Evolutionary conservation across 805 yeast genomes (phyloP).

Genomic region (Wickerhamia fluorescens): DNA sequence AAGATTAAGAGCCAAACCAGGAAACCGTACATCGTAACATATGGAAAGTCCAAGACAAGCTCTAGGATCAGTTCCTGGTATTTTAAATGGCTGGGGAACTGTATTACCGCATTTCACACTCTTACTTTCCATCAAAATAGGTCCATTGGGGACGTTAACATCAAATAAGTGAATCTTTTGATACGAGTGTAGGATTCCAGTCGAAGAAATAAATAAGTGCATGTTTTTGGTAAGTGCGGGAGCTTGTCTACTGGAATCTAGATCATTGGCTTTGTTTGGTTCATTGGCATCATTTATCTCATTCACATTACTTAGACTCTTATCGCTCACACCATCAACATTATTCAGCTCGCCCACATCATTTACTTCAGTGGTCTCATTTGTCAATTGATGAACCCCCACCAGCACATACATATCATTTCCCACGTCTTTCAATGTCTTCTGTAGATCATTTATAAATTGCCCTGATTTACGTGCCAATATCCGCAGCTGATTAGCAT

Average conservation of each 20-base stretch:
- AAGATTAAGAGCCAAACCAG: slow-evolving; percentile 64
- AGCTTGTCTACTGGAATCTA: no score
- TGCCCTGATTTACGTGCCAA: slow-evolving; percentile 42
- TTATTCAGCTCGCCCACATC: no score
- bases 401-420: slow-evolving; percentile 57
- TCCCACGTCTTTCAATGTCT: slow-evolving; percentile 37
- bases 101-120: slow-evolving; percentile 74
- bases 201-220: slow-evolving; percentile 58
- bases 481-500: slow-evolving; percentile 54
- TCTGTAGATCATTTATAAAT: slow-evolving; percentile 38
- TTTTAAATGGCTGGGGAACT: slow-evolving; percentile 44
- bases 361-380: slow-evolving; percentile 6
- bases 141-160: slow-evolving; percentile 77
- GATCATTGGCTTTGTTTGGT: no score
- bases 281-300: no score
- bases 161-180: slow-evolving; percentile 88
- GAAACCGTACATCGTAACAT: slow-evolving; percentile 85
- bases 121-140: slow-evolving; percentile 67
- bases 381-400: slow-evolving; percentile 81
- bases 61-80: no score
- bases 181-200: slow-evolving; percentile 66
- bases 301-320: no score
- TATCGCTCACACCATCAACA: no score
- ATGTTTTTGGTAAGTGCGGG: no score
- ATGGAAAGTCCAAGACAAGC: slow-evolving; percentile 73